Evolutionary conservation across 2,329 filamentous ascomycete species (phyloP).

Genomic region (Fusarium hainanense): DNA sequence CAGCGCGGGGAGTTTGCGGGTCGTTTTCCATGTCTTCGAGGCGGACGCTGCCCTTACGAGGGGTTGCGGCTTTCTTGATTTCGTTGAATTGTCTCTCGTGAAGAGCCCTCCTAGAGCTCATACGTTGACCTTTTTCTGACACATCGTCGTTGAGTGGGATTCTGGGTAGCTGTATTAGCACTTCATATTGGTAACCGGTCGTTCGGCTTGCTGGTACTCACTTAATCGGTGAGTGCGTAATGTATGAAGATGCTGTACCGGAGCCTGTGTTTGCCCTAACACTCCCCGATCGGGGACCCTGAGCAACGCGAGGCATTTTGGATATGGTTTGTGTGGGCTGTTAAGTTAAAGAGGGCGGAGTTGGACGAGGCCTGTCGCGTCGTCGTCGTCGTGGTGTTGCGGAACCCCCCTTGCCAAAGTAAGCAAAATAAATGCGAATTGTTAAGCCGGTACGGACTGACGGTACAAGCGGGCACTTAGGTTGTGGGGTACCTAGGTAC

Average conservation of each 20-base stretch:
- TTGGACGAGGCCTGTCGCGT: conserved; percentile 44
- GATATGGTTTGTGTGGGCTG: conserved; percentile 26
- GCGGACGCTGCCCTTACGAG: conserved; percentile 71
- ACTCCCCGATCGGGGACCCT: conserved; percentile 62
- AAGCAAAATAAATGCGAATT: conserved; percentile 47
- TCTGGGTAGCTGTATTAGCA: conserved; percentile 57
- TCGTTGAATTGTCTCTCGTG: conserved; percentile 94
- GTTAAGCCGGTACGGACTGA: neutral
- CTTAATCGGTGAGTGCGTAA: conserved; percentile 68
- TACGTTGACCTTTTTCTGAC: conserved; percentile 87
- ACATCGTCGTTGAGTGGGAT: conserved; percentile 97
- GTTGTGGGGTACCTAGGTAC: conserved; percentile 30
- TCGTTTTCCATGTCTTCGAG: conserved; percentile 69
- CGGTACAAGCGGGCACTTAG: neutral
- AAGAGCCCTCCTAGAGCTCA: conserved; percentile 87
- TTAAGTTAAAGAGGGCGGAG: conserved; percentile 34
- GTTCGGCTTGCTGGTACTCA: conserved; percentile 49
- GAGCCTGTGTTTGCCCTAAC: conserved; percentile 61
- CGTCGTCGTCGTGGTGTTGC: conserved; percentile 43
- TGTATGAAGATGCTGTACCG: conserved; percentile 63
- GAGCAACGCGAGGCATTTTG: conserved; percentile 69
- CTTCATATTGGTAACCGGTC: conserved; percentile 11
- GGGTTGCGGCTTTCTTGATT: conserved; percentile 78
- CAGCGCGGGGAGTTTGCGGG: conserved; percentile 62
- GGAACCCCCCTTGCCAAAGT: conserved; percentile 43